Percentiles rank a stretch among this genome's conserved stretches.
These are phyloP conservation scores for Globisporangium iwayamae DNA, from an alignment of 352 stramenopile species.

Conservation along the genomic window DNA sequence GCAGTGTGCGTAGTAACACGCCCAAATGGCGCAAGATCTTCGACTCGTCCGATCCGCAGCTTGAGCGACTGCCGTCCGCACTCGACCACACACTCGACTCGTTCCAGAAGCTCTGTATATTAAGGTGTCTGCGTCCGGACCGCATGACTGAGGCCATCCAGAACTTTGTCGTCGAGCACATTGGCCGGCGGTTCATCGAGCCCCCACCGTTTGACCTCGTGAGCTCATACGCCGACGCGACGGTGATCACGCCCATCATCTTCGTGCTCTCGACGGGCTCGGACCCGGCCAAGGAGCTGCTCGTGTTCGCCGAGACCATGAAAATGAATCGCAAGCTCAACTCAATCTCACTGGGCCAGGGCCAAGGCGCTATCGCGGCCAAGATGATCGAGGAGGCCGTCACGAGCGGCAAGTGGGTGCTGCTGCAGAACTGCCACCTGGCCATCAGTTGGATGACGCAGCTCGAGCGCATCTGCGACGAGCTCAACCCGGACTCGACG, in stretches of 20 bases:
- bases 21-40: conserved; percentile 40
- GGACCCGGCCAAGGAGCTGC: conserved; percentile 86
- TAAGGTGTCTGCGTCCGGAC: conserved; percentile 57
- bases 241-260: conserved; percentile 85
- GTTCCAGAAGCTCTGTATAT: conserved; percentile 55
- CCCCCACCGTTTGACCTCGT: conserved; percentile 79
- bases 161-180: conserved; percentile 76
- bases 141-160: conserved; percentile 73
- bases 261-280: conserved; percentile 90
- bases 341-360: conserved; percentile 89
- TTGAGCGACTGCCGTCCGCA: conserved; percentile 27
- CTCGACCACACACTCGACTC: conserved; percentile 32
- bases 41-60: conserved; percentile 36
- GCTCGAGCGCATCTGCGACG: conserved; percentile 90
- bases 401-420: conserved; percentile 89
- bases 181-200: conserved; percentile 82
- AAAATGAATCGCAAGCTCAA: conserved; percentile 83
- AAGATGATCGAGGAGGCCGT: conserved; percentile 87
- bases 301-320: conserved; percentile 82
- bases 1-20: conserved; percentile 23
- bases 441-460: conserved; percentile 92
- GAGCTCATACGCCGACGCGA: conserved; percentile 82
- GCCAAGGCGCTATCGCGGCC: conserved; percentile 81
- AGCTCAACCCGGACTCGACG: conserved; percentile 75
- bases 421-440: conserved; percentile 91